These are phyloP conservation scores for Monascus ruber DNA, from an alignment of 2,329 filamentous ascomycete species.

Conservation along the genomic window DNA sequence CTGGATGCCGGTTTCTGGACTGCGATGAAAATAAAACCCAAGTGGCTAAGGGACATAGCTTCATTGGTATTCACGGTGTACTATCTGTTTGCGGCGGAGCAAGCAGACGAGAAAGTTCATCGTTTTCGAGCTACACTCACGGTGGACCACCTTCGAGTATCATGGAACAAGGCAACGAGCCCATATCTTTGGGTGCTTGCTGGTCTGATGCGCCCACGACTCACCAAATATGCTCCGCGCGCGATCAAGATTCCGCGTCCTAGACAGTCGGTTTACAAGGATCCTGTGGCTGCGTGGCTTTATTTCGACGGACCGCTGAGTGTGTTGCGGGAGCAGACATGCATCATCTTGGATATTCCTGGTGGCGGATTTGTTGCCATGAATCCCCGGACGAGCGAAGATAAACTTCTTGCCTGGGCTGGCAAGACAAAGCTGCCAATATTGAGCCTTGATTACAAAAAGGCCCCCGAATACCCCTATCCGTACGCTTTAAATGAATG, in stretches of 20 bases:
- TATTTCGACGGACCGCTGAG: constrained; percentile 85
- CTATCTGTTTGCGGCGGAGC: constrained; percentile 85
- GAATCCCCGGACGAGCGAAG: constrained; percentile 87
- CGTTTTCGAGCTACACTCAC: constrained; percentile 80
- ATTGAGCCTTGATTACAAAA: constrained; percentile 81
- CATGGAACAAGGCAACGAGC: constrained; percentile 90
- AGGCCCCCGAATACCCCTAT: constrained; percentile 75
- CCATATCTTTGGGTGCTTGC: constrained; percentile 71
- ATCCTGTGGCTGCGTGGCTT: constrained; percentile 75
- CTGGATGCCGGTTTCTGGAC: constrained; percentile 97
- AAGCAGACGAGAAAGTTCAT: constrained; percentile 91
- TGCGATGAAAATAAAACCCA: constrained; percentile 77
- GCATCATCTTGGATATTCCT: constrained; percentile 77
- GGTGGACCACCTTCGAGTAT: constrained; percentile 79
- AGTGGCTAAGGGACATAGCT: constrained; percentile 70
- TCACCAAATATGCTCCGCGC: constrained; percentile 71
- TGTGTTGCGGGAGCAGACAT: constrained; percentile 62
- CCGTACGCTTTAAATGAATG: constrained; percentile 80
- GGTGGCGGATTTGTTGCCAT: constrained; percentile 95
- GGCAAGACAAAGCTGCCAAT: constrained; percentile 79
- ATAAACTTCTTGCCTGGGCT: constrained; percentile 88
- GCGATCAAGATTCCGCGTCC: constrained; percentile 77
- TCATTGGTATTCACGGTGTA: constrained; percentile 78
- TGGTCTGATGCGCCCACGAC: constrained; percentile 60
- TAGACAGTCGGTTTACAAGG: constrained; percentile 64